phyloP scores from a whole-genome alignment of 441 rosid species.

The Cnidoscolus chayamansa region DNA sequence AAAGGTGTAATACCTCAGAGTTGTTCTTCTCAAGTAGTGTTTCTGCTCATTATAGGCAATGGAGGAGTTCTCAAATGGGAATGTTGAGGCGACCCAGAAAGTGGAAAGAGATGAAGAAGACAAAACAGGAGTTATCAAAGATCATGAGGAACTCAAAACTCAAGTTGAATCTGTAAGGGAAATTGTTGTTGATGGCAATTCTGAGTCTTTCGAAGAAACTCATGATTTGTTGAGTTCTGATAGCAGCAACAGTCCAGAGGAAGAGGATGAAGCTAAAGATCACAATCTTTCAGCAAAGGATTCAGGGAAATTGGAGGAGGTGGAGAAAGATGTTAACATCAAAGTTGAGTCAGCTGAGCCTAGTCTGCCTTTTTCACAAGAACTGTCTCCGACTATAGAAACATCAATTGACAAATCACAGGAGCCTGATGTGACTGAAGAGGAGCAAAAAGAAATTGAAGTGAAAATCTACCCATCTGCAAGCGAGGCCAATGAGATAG shows the following conservation, averaged over 20 bases:
- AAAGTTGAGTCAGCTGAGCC: conserved; percentile 24
- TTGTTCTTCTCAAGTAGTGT: not conserved
- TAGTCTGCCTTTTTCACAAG: conserved; percentile 15
- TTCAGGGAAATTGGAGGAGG: conserved; percentile 15
- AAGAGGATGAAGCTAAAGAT: conserved; percentile 21
- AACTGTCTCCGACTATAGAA: conserved; percentile 19
- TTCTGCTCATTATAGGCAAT: conserved; percentile 20
- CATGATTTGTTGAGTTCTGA: conserved; percentile 23
- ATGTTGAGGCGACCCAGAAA: conserved; percentile 26
- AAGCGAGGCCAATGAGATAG: conserved; percentile 10
- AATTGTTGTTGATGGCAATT: conserved; percentile 5
- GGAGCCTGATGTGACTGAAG: conserved; percentile 19
- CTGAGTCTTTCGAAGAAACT: conserved; percentile 16
- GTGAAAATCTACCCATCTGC: conserved; percentile 8
- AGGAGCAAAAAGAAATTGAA: conserved; percentile 22
- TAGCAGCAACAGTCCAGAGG: conserved; percentile 27
- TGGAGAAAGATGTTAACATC: conserved; percentile 18
- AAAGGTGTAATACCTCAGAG: no score
- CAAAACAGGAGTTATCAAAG: conserved; percentile 18
- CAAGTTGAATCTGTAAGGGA: conserved; percentile 25
- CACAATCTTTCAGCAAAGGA: conserved; percentile 13
- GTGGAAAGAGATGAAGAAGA: conserved; percentile 20
- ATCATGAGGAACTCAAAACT: conserved; percentile 14
- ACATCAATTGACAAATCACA: conserved; percentile 20
- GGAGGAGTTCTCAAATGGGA: conserved; percentile 41